Conservation (phyloP, 495 filamentous ascomycete genomes). For the Aspergillus wentii region DNA sequence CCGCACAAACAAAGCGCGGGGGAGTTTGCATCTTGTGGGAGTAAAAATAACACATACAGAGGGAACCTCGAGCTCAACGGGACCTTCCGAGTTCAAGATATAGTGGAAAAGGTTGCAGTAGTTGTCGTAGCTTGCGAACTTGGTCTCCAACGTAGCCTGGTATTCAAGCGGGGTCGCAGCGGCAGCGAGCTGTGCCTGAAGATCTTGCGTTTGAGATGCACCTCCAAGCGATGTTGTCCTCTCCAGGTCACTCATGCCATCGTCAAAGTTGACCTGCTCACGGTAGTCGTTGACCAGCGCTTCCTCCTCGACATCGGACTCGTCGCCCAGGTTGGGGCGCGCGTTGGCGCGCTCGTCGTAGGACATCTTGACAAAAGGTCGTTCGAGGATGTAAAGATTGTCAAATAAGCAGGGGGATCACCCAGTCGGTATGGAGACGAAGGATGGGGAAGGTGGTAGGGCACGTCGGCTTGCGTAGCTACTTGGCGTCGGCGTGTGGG, state of each 20-base stretch:
- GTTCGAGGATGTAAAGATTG: conserved; percentile 4
- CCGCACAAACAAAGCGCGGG: conserved; percentile 7
- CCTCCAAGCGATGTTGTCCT: conserved; percentile 50
- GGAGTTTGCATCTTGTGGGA: too few species aligned
- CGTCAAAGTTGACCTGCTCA: conserved; percentile 89
- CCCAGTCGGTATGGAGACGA: conserved; percentile 18
- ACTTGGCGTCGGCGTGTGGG: conserved; percentile 40
- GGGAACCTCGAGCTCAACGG: conserved; percentile 92
- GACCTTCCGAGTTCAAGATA: conserved; percentile 96
- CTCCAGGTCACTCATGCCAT: conserved; percentile 74
- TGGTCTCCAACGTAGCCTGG: conserved; percentile 87
- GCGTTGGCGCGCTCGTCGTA: conserved; percentile 49
- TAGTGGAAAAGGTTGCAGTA: conserved; percentile 99
- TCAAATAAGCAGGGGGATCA: conserved; percentile 18
- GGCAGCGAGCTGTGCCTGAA: conserved; percentile 81
- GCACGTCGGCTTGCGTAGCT: conserved; percentile 22
- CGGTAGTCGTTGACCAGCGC: conserved; percentile 89
- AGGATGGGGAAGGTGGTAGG: conserved; percentile 18
- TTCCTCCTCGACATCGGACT: conserved; percentile 92
- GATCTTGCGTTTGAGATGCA: conserved; percentile 60
- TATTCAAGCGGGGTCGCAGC: conserved; percentile 95
- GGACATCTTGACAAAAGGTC: conserved; percentile 32
- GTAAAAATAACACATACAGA: conserved; percentile 85
- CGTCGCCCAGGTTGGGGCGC: conserved; percentile 59
- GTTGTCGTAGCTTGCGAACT: conserved; percentile 97